Conservation (phyloP, 257 asterid species). For the Gentiana macrophylla region DNA sequence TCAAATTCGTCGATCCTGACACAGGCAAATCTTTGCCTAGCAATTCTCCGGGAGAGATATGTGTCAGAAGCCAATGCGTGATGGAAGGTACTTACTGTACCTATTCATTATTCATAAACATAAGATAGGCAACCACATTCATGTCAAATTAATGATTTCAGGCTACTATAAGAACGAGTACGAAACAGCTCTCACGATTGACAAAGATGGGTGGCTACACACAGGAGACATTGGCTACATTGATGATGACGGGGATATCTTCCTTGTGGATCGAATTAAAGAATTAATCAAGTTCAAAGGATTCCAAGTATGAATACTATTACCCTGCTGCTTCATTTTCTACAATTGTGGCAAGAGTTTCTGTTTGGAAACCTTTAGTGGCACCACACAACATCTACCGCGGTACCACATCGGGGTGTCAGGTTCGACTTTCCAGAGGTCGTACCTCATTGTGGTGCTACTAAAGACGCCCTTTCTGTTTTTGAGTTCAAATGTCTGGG, state of each 20-base stretch:
- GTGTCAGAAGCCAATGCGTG: slow-evolving; percentile 88
- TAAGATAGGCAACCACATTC: not conserved
- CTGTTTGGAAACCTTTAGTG: no score
- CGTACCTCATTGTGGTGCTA: no score
- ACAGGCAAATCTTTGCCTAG: slow-evolving; percentile 47
- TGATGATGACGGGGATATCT: slow-evolving; percentile 73
- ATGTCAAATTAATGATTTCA: slow-evolving; percentile 14
- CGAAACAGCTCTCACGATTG: slow-evolving; percentile 65
- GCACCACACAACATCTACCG: no score
- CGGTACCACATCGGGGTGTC: no score
- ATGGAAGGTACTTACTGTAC: slow-evolving; percentile 54
- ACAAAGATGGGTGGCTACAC: slow-evolving; percentile 86
- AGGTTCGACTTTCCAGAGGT: no score
- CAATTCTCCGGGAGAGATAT: slow-evolving; percentile 74
- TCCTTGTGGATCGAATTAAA: slow-evolving; percentile 82
- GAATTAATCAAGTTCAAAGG: slow-evolving; percentile 90
- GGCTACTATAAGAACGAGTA: slow-evolving; percentile 82
- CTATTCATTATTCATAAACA: not conserved
- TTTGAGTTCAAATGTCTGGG: not conserved
- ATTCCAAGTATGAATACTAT: slow-evolving; percentile 43
- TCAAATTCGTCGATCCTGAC: slow-evolving; percentile 74
- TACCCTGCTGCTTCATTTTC: not conserved
- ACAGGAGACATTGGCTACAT: slow-evolving; percentile 93
- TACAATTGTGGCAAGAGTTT: not conserved
- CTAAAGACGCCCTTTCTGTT: not conserved